Evolutionary conservation across 306 rosid genomes (phyloP).

Genomic region (Trifolium pratense): DNA sequence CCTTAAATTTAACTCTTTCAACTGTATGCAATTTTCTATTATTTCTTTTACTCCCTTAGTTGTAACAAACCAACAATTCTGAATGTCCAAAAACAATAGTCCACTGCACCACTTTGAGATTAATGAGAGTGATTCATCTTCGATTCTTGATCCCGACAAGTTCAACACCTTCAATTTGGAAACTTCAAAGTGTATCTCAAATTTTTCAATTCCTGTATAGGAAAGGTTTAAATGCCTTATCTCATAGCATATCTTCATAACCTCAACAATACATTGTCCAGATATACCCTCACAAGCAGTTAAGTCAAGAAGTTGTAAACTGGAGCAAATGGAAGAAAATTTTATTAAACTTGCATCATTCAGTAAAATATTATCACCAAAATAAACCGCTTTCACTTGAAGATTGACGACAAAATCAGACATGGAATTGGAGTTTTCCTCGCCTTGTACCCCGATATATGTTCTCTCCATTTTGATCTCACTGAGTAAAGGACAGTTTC

Average conservation of each 20-base stretch:
- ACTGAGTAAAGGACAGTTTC: slow-evolving; percentile 57
- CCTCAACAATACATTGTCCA: slow-evolving; percentile 49
- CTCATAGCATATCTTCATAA: slow-evolving; percentile 54
- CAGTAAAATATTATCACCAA: slow-evolving; percentile 51
- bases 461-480: slow-evolving; percentile 67
- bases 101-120: slow-evolving; percentile 60
- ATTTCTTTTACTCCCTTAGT: slow-evolving; percentile 62
- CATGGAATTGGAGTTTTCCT: slow-evolving; percentile 13
- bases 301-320: slow-evolving; percentile 63
- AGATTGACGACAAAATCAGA: slow-evolving; percentile 35
- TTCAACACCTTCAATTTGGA: slow-evolving; percentile 55
- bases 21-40: slow-evolving; percentile 52
- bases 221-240: slow-evolving; percentile 55
- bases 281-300: slow-evolving; percentile 51
- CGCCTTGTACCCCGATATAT: slow-evolving; percentile 46
- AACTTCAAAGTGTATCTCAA: slow-evolving; percentile 51
- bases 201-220: slow-evolving; percentile 32
- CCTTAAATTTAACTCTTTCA: slow-evolving; percentile 69
- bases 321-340: slow-evolving; percentile 54
- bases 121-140: slow-evolving; percentile 55
- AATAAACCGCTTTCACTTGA: slow-evolving; percentile 56
- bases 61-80: slow-evolving; percentile 57
- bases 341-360: slow-evolving; percentile 40
- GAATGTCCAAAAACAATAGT: slow-evolving; percentile 52
- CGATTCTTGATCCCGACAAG: slow-evolving; percentile 47